phyloP scores from a whole-genome alignment of 2,329 filamentous ascomycete genomes.

The Fusarium cyanostomum region DNA sequence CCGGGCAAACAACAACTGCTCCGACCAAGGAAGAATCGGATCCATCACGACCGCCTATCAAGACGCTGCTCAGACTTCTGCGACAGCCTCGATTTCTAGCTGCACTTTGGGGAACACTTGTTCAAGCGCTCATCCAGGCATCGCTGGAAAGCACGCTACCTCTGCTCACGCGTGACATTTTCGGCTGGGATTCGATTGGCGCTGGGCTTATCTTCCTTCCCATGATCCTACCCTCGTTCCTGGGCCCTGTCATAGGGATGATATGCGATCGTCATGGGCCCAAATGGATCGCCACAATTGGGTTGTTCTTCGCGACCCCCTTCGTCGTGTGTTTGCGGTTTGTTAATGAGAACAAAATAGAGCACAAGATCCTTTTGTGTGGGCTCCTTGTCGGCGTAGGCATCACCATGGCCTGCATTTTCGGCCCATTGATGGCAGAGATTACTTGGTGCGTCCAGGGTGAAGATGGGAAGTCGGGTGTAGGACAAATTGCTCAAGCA shows the following conservation, averaged over 20 bases:
- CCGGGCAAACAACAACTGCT: neutral
- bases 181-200: constrained; percentile 48
- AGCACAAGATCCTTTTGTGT: constrained; percentile 47
- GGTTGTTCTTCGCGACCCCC: constrained; percentile 47
- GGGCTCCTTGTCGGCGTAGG: constrained; percentile 47
- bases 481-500: constrained; percentile 47
- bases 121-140: constrained; percentile 46
- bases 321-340: constrained; percentile 49
- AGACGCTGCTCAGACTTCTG: constrained; percentile 41
- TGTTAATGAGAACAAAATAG: constrained; percentile 44
- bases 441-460: constrained; percentile 47
- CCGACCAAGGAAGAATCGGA: constrained; percentile 7
- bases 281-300: constrained; percentile 47
- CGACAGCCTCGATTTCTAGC: constrained; percentile 46
- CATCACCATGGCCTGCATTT: constrained; percentile 44
- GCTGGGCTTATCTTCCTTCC: constrained; percentile 50
- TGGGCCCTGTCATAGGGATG: constrained; percentile 45
- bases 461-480: constrained; percentile 32
- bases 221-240: constrained; percentile 45
- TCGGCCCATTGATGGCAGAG: constrained; percentile 50
- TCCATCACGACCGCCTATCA: constrained; percentile 22
- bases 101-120: constrained; percentile 48
- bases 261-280: constrained; percentile 49
- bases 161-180: constrained; percentile 42
- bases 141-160: constrained; percentile 50